Evolutionary conservation across 495 filamentous ascomycete genomes (phyloP).

Genomic region (Hypoxylon lienhwacheense): DNA sequence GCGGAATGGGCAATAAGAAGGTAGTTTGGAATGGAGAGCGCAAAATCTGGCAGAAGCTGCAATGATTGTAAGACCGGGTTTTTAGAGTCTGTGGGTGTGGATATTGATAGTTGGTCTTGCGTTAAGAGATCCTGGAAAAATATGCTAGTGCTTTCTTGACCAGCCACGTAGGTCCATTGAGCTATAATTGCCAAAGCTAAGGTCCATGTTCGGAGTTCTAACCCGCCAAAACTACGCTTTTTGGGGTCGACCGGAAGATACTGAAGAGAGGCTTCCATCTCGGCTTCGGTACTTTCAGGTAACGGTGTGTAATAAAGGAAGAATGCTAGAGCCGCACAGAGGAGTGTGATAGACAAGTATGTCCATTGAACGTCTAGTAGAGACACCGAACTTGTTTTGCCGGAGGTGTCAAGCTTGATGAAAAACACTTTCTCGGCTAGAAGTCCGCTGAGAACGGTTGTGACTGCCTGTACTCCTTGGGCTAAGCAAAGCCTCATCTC

Average conservation of each 20-base stretch:
- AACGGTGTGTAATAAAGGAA: conserved; percentile 62
- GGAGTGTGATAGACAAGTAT: conserved; percentile 71
- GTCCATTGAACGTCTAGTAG: conserved; percentile 75
- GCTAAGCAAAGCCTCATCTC: conserved; percentile 66
- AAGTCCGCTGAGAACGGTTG: conserved; percentile 65
- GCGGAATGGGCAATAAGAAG: conserved; percentile 50
- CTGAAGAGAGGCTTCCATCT: conserved; percentile 50
- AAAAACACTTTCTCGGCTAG: conserved; percentile 73
- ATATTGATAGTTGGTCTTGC: conserved; percentile 46
- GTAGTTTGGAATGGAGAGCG: conserved; percentile 58
- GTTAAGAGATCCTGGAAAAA: conserved; percentile 60
- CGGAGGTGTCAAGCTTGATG: conserved; percentile 33
- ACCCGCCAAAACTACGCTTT: conserved; percentile 40
- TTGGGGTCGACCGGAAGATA: conserved; percentile 46
- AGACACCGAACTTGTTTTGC: conserved; percentile 32
- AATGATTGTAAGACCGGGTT: not conserved
- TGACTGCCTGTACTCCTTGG: conserved; percentile 69
- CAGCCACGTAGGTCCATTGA: conserved; percentile 75
- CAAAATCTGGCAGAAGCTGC: conserved; percentile 46
- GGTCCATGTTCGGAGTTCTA: conserved; percentile 45
- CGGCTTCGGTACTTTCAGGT: conserved; percentile 54
- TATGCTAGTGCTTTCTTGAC: conserved; percentile 69
- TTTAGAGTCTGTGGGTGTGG: conserved; percentile 43
- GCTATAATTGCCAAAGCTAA: conserved; percentile 66
- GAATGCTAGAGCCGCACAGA: conserved; percentile 65